Base-by-base conservation (phyloP, 2,329 filamentous ascomycete genomes). In the Aspergillus awamori region DNA sequence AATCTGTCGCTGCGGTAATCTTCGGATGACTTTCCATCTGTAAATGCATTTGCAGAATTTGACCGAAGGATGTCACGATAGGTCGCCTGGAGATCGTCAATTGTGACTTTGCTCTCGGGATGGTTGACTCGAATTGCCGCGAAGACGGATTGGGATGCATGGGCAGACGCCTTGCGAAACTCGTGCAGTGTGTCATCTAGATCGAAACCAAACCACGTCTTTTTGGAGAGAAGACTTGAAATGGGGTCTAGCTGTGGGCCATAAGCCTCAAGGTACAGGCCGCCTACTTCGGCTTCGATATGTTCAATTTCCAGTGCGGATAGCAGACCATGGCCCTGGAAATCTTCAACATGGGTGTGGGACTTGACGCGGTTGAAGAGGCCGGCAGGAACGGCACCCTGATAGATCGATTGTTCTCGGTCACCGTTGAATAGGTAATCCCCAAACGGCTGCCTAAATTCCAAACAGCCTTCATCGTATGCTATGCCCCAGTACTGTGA, bases 161-260 rank as follows among this genome's bases (percentile, higher is more conserved):
- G 57, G 0, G 64, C 60, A 1, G 80, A 81, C 10, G 78, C 77
- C 17, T 65, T 71, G 53, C 79, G 78, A 53, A 82, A 83, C 49
- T 80, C 74, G 60, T 83, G 81, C 1, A 83, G 69, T 0, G 80
- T 82, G 63, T 83, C 80, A 58, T 83, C 81, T 5, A 84, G 75
- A 43, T 83, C 81, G 56, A 83, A 83, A 1, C 76, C 79, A 39
- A 81, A 74, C 78, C 80, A 82, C 1, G 56, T 36, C 58, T 68
- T 69, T 26, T 52, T 8, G 0, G 8, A n/a, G n/a, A 43, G 39
- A n/a, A 43, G 17, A 8, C 1, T 43, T 11, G 17, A 43, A 20
- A 43, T 15, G 15, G n/a, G 17, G 10, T 17, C 8, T 43, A 43
- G 8, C 8, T 20, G n/a, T 10, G 17, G 17, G 8, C 39, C 39